Evolutionary conservation across 2,329 filamentous ascomycete species (phyloP), one percentile per base, ranked within the genome.

Genomic region (Keithomyces neogunnii): DNA sequence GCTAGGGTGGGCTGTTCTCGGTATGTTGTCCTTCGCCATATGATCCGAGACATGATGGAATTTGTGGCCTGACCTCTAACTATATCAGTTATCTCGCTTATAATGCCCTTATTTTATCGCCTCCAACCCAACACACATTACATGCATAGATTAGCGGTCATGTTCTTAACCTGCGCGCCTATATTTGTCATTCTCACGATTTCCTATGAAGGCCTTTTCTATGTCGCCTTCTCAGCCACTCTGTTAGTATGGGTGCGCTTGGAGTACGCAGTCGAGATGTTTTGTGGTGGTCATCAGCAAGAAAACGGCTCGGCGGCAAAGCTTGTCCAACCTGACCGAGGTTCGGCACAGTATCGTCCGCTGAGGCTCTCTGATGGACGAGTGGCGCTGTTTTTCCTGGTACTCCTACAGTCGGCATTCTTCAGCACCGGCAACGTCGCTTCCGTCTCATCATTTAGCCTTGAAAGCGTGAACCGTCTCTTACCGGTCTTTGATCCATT

Each of bases 341-440:
- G 30, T 8, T 32, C 47, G 58, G 58, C 48, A 42, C 49, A 33
- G 33, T 75, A 73, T 70, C 85, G 92, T 42, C 75, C 86, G 1
- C 77, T 97, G 47, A 83, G 78, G 2, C 76, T 97, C 5, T 80
- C 86, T n/a, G 93, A 99, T 65, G 82, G 86, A 3, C 87, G 95
- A 38, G 86, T 95, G 36, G 86, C 89, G 1, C 79, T 99, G 5
- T 97, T 97, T 75, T 96, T 97, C 76, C 86, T 99, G 68, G 90
- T 89, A 59, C 80, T 99, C 39, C 78, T 99, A 5, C 93, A 99
- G 69, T 92, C 91, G 3, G 93, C 87, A 48, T 99, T 99, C 70
- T 99, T 97, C 78, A 89, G 85, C 70, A 97, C 92, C 0, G 93
- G 93, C 56, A 99, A 99, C 71, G 83, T 99, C 52, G 93, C 93